Percentiles rank a stretch among this genome's conserved stretches.
These are phyloP conservation scores for Neoascochyta sp. DNA, from an alignment of 2,329 filamentous ascomycete species.

Conservation along the genomic window DNA sequence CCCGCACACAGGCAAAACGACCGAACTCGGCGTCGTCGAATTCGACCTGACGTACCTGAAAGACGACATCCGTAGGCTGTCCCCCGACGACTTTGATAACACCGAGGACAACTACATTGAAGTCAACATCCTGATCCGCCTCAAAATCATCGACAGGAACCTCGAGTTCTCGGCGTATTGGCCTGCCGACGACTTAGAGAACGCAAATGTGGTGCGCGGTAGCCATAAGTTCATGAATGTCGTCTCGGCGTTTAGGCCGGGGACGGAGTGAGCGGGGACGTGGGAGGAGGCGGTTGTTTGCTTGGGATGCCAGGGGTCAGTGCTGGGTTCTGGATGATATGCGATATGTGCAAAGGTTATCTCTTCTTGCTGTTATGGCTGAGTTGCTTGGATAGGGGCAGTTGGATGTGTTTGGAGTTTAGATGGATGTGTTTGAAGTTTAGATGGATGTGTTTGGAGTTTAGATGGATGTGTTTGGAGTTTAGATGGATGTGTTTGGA, in stretches of 20 bases:
- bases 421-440: too few relatives aligned
- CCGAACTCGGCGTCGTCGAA: slow-evolving; percentile 7
- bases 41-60: slow-evolving; percentile 10
- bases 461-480: too few relatives aligned
- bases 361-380: too few relatives aligned
- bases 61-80: not conserved
- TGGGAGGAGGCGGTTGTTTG: too few relatives aligned
- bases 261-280: slow-evolving; percentile 8
- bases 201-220: slow-evolving; percentile 4
- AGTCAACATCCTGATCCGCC: slow-evolving; percentile 7
- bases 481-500: too few relatives aligned
- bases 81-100: not conserved
- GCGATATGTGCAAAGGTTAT: too few relatives aligned
- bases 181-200: slow-evolving; percentile 2
- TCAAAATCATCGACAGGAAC: slow-evolving; percentile 13
- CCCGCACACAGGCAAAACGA: slow-evolving; percentile 5
- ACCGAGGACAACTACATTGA: slow-evolving; percentile 3
- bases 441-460: too few relatives aligned
- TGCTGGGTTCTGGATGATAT: too few relatives aligned
- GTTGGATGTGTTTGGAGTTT: too few relatives aligned
- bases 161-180: slow-evolving; percentile 13
- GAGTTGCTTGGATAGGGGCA: too few relatives aligned
- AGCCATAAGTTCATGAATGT: slow-evolving; percentile 6
- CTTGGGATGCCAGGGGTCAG: too few relatives aligned
- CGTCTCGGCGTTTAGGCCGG: slow-evolving; percentile 6